Evolutionary conservation across 805 yeast species (phyloP).

Genomic region (Clavispora vitiphila): DNA sequence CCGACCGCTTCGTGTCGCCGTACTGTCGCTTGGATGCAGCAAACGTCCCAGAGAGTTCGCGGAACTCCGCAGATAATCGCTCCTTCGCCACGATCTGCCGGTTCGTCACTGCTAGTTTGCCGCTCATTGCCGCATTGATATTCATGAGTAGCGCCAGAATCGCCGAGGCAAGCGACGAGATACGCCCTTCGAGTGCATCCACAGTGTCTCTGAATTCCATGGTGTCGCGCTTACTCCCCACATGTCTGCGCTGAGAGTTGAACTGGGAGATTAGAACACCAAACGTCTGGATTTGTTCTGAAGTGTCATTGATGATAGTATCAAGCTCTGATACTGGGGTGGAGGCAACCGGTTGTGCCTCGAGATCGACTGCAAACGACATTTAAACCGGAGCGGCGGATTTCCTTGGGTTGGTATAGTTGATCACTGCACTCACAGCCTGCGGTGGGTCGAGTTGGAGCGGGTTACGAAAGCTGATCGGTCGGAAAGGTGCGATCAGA

Average conservation of each 20-base stretch:
- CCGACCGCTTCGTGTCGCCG: slow-evolving; percentile 39
- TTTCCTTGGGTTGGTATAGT: too few relatives aligned
- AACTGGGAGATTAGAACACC: slow-evolving; percentile 47
- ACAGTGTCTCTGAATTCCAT: slow-evolving; percentile 27
- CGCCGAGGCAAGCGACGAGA: slow-evolving; percentile 25
- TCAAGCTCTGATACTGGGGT: slow-evolving; percentile 26
- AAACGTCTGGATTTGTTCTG: slow-evolving; percentile 40
- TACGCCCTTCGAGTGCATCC: slow-evolving; percentile 31
- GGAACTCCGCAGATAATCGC: slow-evolving; percentile 53
- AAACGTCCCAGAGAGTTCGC: slow-evolving; percentile 43
- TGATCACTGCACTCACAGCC: too few relatives aligned
- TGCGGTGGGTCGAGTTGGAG: too few relatives aligned
- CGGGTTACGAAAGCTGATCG: too few relatives aligned
- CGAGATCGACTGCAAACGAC: slow-evolving; percentile 53
- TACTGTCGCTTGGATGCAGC: slow-evolving; percentile 41
- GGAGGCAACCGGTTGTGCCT: slow-evolving; percentile 32
- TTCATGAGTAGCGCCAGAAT: slow-evolving; percentile 27
- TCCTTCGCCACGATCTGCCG: slow-evolving; percentile 42
- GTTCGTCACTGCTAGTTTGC: slow-evolving; percentile 29
- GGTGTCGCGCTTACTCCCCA: slow-evolving; percentile 52
- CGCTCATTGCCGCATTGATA: slow-evolving; percentile 25
- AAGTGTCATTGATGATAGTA: slow-evolving; percentile 28
- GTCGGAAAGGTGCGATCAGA: too few relatives aligned
- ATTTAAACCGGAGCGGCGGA: too few relatives aligned
- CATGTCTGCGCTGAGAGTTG: slow-evolving; percentile 42